Evolutionary conservation across 2,329 filamentous ascomycete species (phyloP).

Genomic region (Cladophialophora exuberans): DNA sequence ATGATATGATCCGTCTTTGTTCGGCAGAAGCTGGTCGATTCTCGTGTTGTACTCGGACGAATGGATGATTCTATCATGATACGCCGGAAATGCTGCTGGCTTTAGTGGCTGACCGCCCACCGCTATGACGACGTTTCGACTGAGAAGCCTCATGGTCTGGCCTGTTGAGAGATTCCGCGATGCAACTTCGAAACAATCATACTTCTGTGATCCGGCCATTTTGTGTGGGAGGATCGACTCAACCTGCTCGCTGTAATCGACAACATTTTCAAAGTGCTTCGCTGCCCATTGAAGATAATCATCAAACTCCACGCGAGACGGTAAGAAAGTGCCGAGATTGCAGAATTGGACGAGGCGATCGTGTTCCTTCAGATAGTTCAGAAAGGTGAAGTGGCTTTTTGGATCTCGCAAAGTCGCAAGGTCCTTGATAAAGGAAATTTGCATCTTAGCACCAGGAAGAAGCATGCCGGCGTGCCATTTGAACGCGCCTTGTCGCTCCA

Average conservation of each 20-base stretch:
- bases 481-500: constrained; percentile 83
- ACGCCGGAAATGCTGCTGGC: constrained; percentile 69
- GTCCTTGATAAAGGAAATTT: constrained; percentile 97
- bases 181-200: constrained; percentile 69
- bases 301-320: constrained; percentile 85
- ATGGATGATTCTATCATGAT: constrained; percentile 77
- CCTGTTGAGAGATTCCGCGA: constrained; percentile 62
- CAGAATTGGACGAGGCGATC: constrained; percentile 85
- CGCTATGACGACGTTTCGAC: constrained; percentile 64
- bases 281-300: constrained; percentile 96
- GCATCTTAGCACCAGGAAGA: constrained; percentile 90
- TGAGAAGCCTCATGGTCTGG: constrained; percentile 42
- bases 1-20: constrained; percentile 57
- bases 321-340: constrained; percentile 86
- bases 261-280: constrained; percentile 71
- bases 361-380: constrained; percentile 88
- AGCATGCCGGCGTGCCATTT: constrained; percentile 97
- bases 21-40: constrained; percentile 32
- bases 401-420: constrained; percentile 87
- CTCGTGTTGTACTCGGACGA: constrained; percentile 73
- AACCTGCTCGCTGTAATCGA: constrained; percentile 79
- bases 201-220: constrained; percentile 32
- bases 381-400: constrained; percentile 87
- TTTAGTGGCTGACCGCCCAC: constrained; percentile 71
- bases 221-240: constrained; percentile 66